Percentiles rank a stretch among this genome's conserved stretches.
Evolutionary conservation across 805 yeast species (phyloP).

Genomic region (Metschnikowia reukaufii): DNA sequence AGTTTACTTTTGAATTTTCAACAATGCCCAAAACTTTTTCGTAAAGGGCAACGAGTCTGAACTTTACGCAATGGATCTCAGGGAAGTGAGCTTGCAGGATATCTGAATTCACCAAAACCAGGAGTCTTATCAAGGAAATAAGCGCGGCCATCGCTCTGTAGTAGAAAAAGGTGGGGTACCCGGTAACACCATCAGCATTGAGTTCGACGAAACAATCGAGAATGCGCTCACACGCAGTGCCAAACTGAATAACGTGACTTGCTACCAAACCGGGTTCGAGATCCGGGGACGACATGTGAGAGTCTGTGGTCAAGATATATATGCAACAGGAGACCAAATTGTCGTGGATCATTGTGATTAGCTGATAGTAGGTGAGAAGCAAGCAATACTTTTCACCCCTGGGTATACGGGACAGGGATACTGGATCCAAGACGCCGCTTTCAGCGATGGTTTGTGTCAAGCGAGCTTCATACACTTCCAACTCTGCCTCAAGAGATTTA

Average conservation of each 20-base stretch:
- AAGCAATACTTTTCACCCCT: constrained; percentile 3
- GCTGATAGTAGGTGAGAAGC: constrained; percentile 46
- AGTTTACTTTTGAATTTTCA: neutral
- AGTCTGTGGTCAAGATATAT: constrained; percentile 9
- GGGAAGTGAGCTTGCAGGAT: constrained; percentile 5
- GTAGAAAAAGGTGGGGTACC: constrained; percentile 52
- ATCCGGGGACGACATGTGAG: neutral
- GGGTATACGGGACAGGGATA: neutral
- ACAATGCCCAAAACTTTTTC: constrained; percentile 5
- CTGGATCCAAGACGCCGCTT: constrained; percentile 1
- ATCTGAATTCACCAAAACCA: constrained; percentile 43
- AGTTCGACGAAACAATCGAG: constrained; percentile 45
- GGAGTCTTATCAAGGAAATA: constrained; percentile 47
- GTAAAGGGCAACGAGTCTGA: constrained; percentile 10
- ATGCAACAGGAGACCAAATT: constrained; percentile 45
- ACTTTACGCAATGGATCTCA: neutral
- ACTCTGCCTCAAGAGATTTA: constrained; percentile 1
- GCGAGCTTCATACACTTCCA: neutral
- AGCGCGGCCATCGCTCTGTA: constrained; percentile 55
- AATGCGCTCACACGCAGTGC: constrained; percentile 46
- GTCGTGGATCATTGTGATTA: constrained; percentile 52
- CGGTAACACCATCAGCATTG: constrained; percentile 34
- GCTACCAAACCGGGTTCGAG: constrained; percentile 20
- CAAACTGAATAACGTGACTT: constrained; percentile 42
- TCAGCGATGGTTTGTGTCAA: neutral